Evolutionary conservation across 2,329 filamentous ascomycete species (phyloP), one percentile per base, ranked within the genome.

Genomic region (Lachnellula subtilissima): DNA sequence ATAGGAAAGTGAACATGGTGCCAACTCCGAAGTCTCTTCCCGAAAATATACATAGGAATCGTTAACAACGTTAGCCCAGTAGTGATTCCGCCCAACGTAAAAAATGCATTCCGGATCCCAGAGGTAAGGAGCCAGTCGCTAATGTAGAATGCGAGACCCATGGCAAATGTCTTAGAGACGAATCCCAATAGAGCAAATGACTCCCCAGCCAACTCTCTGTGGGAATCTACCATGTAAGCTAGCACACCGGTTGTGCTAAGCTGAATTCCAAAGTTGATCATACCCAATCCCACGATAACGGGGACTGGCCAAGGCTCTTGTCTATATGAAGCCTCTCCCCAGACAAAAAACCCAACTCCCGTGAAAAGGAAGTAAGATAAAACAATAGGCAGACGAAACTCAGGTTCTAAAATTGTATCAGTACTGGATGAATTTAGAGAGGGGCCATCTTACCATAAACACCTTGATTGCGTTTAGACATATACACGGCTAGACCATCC

Each of bases 111-210:
- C 40, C 53, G 54, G 14, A 63, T 56, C 1, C 66, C 66, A 14
- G 71, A 62, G 4, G 58, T 62, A 4, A 62, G 62, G 32, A 65
- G 52, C 66, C 65, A 67, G 17, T 62, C 57, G 40, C 64, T 67
- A 7, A 65, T 40, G 52, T 60, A 66, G 35, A 61, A 58, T 12
- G 57, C 60, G 8, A 64, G 43, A 4, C 64, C 58, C 36, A 75
- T 72, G 0, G 69, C 71, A 32, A 74, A 70, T 5, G 74, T 63
- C 2, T 71, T 71, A 54, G 74, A 74, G 2, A 70, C 66, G 58
- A 74, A 74, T 45, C 73, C 73, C 63, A 74, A 73, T 0, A 70
- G 70, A 2, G 72, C 72, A 50, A 74, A 74, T 4, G 72, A 72
- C 55, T 74, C 72, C 37, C 72, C 73, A 1, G 71, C 71, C 53